Conservation (phyloP, 768 basidiomycete species). For the Russula virescens region DNA sequence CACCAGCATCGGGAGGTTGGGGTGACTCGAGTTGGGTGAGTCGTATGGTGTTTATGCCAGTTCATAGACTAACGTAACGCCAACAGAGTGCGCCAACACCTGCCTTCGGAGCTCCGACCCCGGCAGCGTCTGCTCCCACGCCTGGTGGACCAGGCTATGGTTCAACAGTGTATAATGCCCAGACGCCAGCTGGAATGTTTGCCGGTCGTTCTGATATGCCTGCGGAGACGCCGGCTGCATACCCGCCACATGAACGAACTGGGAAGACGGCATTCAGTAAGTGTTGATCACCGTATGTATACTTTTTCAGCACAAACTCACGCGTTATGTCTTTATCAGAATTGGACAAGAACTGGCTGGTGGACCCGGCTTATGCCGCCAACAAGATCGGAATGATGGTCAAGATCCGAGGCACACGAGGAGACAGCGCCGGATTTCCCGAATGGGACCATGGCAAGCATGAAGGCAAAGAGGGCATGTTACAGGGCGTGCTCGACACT, state of each 20-base stretch:
- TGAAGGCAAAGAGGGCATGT: constrained; percentile 30
- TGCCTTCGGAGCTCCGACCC: constrained; percentile 31
- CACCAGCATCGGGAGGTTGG: constrained; percentile 29
- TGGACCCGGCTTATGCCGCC: constrained; percentile 32
- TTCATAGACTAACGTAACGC: neutral
- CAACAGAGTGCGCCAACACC: constrained; percentile 30
- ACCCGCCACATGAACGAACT: constrained; percentile 31
- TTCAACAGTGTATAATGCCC: constrained; percentile 32
- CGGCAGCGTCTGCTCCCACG: constrained; percentile 37
- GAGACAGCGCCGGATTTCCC: constrained; percentile 30
- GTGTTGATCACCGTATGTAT: constrained; percentile 9
- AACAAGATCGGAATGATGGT: constrained; percentile 37
- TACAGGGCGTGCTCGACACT: constrained; percentile 29
- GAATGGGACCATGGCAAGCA: constrained; percentile 33
- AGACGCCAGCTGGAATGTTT: constrained; percentile 29
- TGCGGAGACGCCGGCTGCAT: constrained; percentile 34
- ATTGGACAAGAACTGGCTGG: constrained; percentile 39
- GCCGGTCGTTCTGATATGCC: constrained; percentile 16
- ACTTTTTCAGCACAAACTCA: neutral
- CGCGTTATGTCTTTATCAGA: constrained; percentile 26
- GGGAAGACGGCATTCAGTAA: constrained; percentile 25
- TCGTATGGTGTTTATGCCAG: constrained; percentile 17
- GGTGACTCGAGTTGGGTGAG: constrained; percentile 47
- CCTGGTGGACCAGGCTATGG: constrained; percentile 31
- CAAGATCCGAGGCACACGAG: constrained; percentile 34